Evolutionary conservation across 306 rosid genomes (phyloP).

Genomic region (Casuarina glauca): DNA sequence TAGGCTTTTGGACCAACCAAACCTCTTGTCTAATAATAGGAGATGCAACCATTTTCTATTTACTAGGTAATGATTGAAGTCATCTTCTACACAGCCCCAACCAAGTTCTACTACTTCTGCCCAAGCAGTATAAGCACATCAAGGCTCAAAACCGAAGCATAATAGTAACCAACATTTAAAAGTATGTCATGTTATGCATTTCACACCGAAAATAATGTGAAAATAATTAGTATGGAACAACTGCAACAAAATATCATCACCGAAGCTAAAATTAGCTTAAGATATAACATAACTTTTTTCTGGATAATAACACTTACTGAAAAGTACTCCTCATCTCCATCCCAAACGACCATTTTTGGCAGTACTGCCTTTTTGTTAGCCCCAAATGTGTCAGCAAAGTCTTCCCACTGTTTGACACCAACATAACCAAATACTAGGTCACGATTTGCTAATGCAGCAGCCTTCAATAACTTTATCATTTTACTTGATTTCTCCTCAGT

Average conservation of each 20-base stretch:
- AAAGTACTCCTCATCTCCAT: conserved; percentile 71
- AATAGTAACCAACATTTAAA: not conserved
- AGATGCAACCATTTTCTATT: not conserved
- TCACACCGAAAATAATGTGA: not conserved
- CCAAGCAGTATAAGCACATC: not conserved
- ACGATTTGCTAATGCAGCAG: conserved; percentile 94
- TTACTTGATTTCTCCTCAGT: conserved; percentile 62
- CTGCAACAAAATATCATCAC: conserved; percentile 19
- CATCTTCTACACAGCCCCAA: not conserved
- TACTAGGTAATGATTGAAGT: not conserved
- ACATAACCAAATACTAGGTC: conserved; percentile 86
- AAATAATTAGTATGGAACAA: not conserved
- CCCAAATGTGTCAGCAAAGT: conserved; percentile 81
- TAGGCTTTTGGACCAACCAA: not conserved
- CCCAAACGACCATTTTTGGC: conserved; percentile 91
- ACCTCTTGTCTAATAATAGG: not conserved
- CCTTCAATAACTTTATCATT: conserved; percentile 69
- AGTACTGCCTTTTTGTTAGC: conserved; percentile 46
- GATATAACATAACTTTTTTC: not conserved
- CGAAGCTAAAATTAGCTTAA: conserved; percentile 19
- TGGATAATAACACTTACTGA: conserved; percentile 50
- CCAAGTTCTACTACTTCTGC: not conserved
- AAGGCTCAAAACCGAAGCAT: not conserved
- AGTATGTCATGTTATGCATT: not conserved
- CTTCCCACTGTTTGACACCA: conserved; percentile 77